Conservation (phyloP, 352 stramenopile species). For the Phytopythium helicoides region DNA sequence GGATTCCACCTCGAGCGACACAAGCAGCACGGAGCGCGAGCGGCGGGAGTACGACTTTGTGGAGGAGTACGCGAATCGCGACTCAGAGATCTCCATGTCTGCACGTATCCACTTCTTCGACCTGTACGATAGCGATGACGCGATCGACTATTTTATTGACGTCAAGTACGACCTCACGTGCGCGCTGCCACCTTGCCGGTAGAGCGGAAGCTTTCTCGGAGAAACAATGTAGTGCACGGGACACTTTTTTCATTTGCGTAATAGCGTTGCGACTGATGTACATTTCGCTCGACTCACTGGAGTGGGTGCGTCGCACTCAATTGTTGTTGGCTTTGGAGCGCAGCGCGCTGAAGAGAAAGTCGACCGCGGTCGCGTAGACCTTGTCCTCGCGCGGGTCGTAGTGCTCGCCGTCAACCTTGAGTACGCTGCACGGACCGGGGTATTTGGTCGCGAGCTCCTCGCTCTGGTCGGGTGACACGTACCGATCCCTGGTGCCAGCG, state of each 20-base stretch:
- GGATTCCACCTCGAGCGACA: slow-evolving; percentile 17
- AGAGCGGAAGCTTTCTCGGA: no score
- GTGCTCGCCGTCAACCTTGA: slow-evolving; percentile 63
- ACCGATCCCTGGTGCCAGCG: slow-evolving; percentile 56
- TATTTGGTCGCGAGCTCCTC: slow-evolving; percentile 62
- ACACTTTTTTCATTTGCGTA: no score
- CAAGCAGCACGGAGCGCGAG: slow-evolving; percentile 22
- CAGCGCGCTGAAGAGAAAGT: slow-evolving; percentile 55
- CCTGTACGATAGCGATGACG: slow-evolving; percentile 52
- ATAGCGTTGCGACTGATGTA: no score
- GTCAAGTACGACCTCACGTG: slow-evolving; percentile 52
- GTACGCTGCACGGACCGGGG: slow-evolving; percentile 44
- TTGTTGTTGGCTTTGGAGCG: slow-evolving; percentile 27
- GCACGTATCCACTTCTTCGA: slow-evolving; percentile 64
- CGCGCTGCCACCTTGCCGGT: slow-evolving; percentile 5
- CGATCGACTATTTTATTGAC: slow-evolving; percentile 64
- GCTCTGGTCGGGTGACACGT: slow-evolving; percentile 67
- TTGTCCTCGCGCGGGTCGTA: slow-evolving; percentile 42
- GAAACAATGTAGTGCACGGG: no score
- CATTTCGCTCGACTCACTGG: no score
- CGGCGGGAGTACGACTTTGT: slow-evolving; percentile 80
- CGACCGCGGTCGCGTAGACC: slow-evolving; percentile 53
- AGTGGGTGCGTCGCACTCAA: background rate
- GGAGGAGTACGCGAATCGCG: slow-evolving; percentile 52
- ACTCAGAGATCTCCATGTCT: slow-evolving; percentile 44